Evolutionary conservation across 495 filamentous ascomycete genomes (phyloP).

Genomic region (Jackrogersella multiformis): DNA sequence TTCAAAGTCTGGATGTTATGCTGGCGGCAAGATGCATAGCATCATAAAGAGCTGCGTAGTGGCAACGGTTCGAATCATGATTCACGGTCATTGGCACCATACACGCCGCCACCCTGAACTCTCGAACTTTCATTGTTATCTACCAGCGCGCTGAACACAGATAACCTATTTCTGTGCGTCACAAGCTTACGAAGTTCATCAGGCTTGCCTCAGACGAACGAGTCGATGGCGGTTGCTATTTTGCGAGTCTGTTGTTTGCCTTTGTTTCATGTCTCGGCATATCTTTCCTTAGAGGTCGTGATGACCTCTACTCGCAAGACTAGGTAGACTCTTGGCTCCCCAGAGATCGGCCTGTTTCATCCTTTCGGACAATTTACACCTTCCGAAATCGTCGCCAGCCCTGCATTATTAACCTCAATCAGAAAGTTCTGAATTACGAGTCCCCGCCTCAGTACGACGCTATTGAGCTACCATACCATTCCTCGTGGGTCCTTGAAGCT

Average conservation of each 20-base stretch:
- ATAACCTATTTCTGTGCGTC: background rate
- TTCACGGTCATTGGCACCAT: slow-evolving; percentile 11
- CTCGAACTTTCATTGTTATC: slow-evolving; percentile 3
- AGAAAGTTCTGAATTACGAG: slow-evolving; percentile 31
- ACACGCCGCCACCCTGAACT: background rate
- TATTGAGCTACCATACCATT: slow-evolving; percentile 25
- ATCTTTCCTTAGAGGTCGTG: slow-evolving; percentile 34
- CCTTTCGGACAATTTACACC: slow-evolving; percentile 42
- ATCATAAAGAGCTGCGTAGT: slow-evolving; percentile 12
- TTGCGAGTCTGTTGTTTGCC: slow-evolving; percentile 27
- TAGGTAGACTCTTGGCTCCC: slow-evolving; percentile 35
- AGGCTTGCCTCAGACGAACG: slow-evolving; percentile 4
- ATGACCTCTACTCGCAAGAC: slow-evolving; percentile 26
- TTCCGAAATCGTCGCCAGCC: slow-evolving; percentile 39
- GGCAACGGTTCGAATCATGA: slow-evolving; percentile 17
- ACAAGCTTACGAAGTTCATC: slow-evolving; percentile 13
- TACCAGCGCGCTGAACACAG: background rate
- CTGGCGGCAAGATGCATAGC: slow-evolving; percentile 35
- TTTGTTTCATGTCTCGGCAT: slow-evolving; percentile 40
- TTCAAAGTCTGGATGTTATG: slow-evolving; percentile 20
- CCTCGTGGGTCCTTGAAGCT: slow-evolving; percentile 32
- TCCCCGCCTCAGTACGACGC: slow-evolving; percentile 32
- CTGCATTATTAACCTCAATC: slow-evolving; percentile 27
- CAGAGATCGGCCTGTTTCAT: slow-evolving; percentile 43
- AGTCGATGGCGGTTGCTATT: slow-evolving; percentile 11